Conservation (phyloP, 2,329 filamentous ascomycete species). For the Botrytis byssoidea region DNA sequence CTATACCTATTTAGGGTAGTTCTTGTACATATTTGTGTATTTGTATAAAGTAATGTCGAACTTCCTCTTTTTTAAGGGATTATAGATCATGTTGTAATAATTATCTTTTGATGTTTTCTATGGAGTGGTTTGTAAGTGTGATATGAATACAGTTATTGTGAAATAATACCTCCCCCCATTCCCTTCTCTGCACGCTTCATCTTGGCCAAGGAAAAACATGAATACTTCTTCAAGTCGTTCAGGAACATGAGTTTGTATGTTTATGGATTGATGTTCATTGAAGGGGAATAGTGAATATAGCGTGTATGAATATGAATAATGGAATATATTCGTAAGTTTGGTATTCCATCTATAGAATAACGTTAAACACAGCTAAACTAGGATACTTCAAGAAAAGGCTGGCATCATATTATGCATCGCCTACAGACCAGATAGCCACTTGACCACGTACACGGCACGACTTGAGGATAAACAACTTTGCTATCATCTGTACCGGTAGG, state of each 20-base stretch:
- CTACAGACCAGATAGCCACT: not conserved
- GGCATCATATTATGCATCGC: not conserved
- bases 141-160: not conserved
- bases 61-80: too few species aligned
- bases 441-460: not conserved
- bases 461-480: not conserved
- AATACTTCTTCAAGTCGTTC: not conserved
- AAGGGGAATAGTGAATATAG: not conserved
- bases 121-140: rapidly evolving
- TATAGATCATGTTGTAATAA: not conserved
- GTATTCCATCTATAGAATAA: not conserved
- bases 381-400: not conserved
- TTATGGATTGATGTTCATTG: not conserved
- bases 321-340: not conserved
- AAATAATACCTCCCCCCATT: not conserved
- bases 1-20: not conserved
- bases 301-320: not conserved
- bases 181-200: not conserved
- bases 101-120: not conserved
- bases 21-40: not conserved
- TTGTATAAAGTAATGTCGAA: not conserved
- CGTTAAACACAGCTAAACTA: not conserved
- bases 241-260: not conserved
- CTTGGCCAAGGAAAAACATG: not conserved
- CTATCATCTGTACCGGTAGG: rapidly evolving